A percentile compares a stretch with the other conserved stretches of the same genome.
These are phyloP conservation scores for Mortierella sp. DNA, from an alignment of 371 early-diverging fungal species.

Conservation along the genomic window DNA sequence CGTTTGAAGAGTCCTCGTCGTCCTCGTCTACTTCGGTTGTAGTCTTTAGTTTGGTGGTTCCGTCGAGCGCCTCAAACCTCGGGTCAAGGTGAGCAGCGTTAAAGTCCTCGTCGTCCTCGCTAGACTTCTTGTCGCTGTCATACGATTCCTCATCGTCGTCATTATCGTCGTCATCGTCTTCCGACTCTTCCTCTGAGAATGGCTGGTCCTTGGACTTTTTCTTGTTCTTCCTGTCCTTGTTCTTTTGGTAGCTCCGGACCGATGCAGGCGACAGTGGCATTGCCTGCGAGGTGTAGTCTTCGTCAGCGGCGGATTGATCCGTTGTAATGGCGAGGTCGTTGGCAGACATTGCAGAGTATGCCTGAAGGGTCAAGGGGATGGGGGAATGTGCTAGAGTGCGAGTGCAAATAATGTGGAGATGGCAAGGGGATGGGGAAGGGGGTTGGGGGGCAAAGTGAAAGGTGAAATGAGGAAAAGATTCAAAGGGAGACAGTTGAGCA, in stretches of 20 bases:
- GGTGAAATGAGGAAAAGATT: neutral
- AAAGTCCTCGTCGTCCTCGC: slow-evolving; percentile 61
- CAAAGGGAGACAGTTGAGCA: neutral
- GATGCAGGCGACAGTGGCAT: slow-evolving; percentile 51
- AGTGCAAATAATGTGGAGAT: neutral
- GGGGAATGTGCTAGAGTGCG: neutral
- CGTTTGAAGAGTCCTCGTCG: slow-evolving; percentile 26
- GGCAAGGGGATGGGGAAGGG: neutral
- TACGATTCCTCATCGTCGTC: slow-evolving; percentile 31
- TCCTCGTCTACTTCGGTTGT: slow-evolving; percentile 27
- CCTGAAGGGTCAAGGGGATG: neutral
- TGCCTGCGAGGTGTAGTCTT: slow-evolving; percentile 20
- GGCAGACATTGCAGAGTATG: slow-evolving; percentile 7
- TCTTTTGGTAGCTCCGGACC: slow-evolving; percentile 33
- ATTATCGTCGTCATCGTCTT: slow-evolving; percentile 27
- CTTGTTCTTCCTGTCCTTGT: slow-evolving; percentile 12
- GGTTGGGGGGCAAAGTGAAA: neutral
- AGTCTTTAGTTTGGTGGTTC: slow-evolving; percentile 54
- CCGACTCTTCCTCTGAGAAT: slow-evolving; percentile 46
- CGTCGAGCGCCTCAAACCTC: slow-evolving; percentile 60
- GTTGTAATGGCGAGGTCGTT: slow-evolving; percentile 29
- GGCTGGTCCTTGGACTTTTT: slow-evolving; percentile 14
- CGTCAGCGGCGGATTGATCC: slow-evolving; percentile 15
- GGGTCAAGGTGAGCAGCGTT: slow-evolving; percentile 62
- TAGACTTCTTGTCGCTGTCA: slow-evolving; percentile 41